Base-by-base conservation (phyloP, 2,329 filamentous ascomycete species). In the Calcarisporium arbuscula region DNA sequence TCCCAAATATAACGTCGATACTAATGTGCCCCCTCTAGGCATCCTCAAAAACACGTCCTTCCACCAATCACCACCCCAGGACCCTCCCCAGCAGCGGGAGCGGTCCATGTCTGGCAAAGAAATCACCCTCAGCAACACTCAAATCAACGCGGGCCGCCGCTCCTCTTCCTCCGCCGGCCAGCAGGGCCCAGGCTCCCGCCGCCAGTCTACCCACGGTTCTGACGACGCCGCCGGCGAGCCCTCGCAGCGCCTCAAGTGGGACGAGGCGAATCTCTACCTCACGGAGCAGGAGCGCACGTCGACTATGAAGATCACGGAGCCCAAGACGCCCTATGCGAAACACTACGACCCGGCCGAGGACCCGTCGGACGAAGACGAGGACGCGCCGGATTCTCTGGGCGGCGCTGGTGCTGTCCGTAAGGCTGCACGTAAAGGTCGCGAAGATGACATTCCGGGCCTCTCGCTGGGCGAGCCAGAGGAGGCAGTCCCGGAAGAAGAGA, bases 271-370 rank as follows among this genome's bases (percentile, higher is more conserved):
- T 56, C 74, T 98, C 20, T 98, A 95, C 64, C 74, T 98, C 34
- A 92, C 92, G 7, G 92, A 98, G 65, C 90, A 96, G 62, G 87
- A 96, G 62, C 89, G 85, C 62, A 87, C 81, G 40, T 82, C 84
- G 42, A 95, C 89, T 39, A 98, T 98, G 92, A 98, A 96, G 72
- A 98, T 98, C 46, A 85, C 88, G 47, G 92, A 98, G 67, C 92
- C 92, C 42, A 98, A 98, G 72, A 98, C 92, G 7, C 92, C 92
- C 5, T 98, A 90, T 58, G 92, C 87, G 22, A 84, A 82, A 54
- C 86, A 88, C 53, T 95, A 95, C 61, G 85, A 96, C 54, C 88
- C 89, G 5, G 60, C 79, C 27, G 87, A 95, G 53, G 90, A 96
- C 44, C 86, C 87, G 33, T 83, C 82, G 21, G 86, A 92, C 44